Conservation (phyloP, 352 stramenopile species). For the Pythium guiyangense region DNA sequence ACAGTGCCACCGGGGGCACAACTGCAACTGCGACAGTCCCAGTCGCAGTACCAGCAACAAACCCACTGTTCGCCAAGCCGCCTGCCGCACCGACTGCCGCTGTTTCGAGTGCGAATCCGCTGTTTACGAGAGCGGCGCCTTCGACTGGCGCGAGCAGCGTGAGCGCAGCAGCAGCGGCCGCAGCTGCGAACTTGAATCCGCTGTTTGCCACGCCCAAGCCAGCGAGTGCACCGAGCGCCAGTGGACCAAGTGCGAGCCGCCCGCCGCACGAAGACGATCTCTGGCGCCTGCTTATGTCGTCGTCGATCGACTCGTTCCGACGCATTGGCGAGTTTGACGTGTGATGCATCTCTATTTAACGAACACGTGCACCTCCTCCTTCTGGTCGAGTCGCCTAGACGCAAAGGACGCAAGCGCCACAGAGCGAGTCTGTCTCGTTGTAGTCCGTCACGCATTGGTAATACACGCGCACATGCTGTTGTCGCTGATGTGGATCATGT, state of each 20-base stretch:
- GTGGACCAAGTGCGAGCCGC: background rate
- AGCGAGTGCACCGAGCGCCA: background rate
- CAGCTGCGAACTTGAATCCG: constrained; percentile 13
- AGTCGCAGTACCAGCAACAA: background rate
- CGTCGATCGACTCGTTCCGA: constrained; percentile 48
- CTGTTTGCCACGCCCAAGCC: constrained; percentile 16
- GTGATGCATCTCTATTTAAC: constrained; percentile 11
- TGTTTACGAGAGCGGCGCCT: constrained; percentile 14
- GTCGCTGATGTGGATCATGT: no score
- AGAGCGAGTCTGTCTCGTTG: no score
- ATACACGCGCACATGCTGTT: no score
- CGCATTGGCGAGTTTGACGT: constrained; percentile 31
- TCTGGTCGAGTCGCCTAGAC: background rate
- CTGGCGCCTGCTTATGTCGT: constrained; percentile 76
- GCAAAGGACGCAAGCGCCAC: background rate
- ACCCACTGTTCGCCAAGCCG: constrained; percentile 5
- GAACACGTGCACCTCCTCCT: background rate
- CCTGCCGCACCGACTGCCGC: background rate
- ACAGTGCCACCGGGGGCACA: constrained; percentile 8
- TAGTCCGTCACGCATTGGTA: no score
- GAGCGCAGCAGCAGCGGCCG: constrained; percentile 4
- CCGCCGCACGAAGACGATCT: constrained; percentile 47
- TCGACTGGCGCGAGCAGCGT: background rate
- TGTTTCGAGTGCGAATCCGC: constrained; percentile 11
- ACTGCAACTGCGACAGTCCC: background rate